These are phyloP conservation scores for Cyphellophora attinorum DNA, from an alignment of 2,329 filamentous ascomycete genomes.

Conservation along the genomic window DNA sequence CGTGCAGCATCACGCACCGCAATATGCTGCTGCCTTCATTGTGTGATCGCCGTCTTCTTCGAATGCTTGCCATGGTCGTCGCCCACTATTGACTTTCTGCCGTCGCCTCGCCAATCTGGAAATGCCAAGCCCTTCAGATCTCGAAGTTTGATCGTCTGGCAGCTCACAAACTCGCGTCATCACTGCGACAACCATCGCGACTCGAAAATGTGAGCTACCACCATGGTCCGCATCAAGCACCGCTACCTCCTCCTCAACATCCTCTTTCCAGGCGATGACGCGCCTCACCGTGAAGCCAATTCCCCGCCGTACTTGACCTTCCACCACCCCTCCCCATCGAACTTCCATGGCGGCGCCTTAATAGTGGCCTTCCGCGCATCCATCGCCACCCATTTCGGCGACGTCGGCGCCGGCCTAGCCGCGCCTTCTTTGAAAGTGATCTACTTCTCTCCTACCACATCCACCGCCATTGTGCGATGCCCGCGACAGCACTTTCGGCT, in stretches of 20 bases:
- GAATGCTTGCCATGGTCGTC: not conserved
- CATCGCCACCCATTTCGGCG: conserved; percentile 68
- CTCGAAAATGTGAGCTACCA: conserved; percentile 11
- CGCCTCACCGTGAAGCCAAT: conserved; percentile 20
- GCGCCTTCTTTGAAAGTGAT: conserved; percentile 53
- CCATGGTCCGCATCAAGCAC: conserved; percentile 93
- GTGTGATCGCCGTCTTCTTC: too few species aligned
- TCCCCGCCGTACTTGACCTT: conserved; percentile 59
- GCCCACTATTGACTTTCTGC: not conserved
- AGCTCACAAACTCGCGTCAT: not conserved
- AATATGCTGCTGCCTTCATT: too few species aligned
- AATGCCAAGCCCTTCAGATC: not conserved
- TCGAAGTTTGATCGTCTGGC: not conserved
- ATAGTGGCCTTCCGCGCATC: conserved; percentile 53
- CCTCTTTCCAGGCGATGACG: conserved; percentile 58
- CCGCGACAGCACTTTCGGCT: conserved; percentile 74
- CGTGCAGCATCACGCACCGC: too few species aligned
- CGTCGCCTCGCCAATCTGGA: not conserved
- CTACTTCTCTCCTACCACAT: conserved; percentile 86
- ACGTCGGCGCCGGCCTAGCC: conserved; percentile 59
- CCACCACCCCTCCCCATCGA: conserved; percentile 67
- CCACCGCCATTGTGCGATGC: conserved; percentile 82
- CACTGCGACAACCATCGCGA: not conserved
- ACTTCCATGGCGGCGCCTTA: conserved; percentile 51
- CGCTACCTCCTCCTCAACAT: conserved; percentile 93